Evolutionary conservation across 495 filamentous ascomycete genomes (phyloP), one percentile per base, ranked within the genome.

Genomic region (Penicillium cataractarum): DNA sequence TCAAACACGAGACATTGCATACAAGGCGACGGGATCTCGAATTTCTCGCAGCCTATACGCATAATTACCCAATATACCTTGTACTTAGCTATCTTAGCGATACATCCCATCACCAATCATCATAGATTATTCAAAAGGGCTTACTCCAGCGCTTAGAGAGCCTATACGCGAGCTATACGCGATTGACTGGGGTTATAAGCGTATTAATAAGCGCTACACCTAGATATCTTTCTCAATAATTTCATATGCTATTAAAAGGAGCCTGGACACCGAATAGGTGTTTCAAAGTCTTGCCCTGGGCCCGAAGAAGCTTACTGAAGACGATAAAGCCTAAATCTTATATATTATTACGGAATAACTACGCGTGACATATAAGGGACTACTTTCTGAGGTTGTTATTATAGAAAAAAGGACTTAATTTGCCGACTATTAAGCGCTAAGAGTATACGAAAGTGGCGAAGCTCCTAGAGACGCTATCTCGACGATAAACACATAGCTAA

Each of bases 221-320:
- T 48, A 5, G 44, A 24, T 48, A 6, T 48, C 44, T 48, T 1
- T 48, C 44, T 24, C 44, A 22, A 13, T 1, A 5, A 48, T 48
- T 8, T n/a, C 1, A 21, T 48, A 48, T 48, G 22, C 44, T 2
- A 48, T 48, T n/a, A 48, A 48, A 48, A 26, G n/a, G 44, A 21
- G 6, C 44, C n/a, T 22, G n/a, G 22, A 9, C 9, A 2, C 3
- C 44, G 19, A 26, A 26, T 22, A 6, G 24, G 9, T 24, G 44
- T 48, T 48, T 24, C n/a, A 26, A 49, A 49, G 19, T 49, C 62
- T 8, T 57, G 62, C 32, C 55, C 56, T 26, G 50, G 62, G 50
- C 13, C 63, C 58, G 17, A 58, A 50, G 12, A 62, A 61, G 58
- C 54, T 65, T 52, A 57, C 56, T 44, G 54, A 62, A 19, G 29